These are phyloP conservation scores for Coemansia sp. DNA, from an alignment of 192 early-diverging fungal genomes.

Conservation along the genomic window DNA sequence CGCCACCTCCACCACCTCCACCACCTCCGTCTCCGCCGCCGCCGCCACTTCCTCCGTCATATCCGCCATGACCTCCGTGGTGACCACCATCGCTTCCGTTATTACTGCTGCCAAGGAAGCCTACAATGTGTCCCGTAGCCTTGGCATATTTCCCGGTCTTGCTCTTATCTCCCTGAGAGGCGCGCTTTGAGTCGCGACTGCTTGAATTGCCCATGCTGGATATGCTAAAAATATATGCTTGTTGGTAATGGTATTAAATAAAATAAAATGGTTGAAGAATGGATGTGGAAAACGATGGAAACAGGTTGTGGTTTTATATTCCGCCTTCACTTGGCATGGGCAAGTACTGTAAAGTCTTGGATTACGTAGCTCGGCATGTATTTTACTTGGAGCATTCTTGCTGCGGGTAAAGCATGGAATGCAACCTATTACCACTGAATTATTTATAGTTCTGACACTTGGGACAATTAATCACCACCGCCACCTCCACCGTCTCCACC, in stretches of 20 bases:
- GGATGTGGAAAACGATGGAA: not conserved
- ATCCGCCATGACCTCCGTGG: not conserved
- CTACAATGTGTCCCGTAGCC: too few relatives aligned
- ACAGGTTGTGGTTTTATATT: too few relatives aligned
- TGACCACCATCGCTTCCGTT: too few relatives aligned
- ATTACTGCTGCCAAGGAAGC: too few relatives aligned
- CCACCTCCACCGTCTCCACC: conserved; percentile 4
- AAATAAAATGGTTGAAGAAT: not conserved
- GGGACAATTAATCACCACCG: not conserved
- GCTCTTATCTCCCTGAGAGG: not conserved
- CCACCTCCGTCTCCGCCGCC: not conserved
- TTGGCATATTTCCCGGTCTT: too few relatives aligned
- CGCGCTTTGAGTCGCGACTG: not conserved
- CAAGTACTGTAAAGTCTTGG: too few relatives aligned
- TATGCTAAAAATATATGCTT: too few relatives aligned
- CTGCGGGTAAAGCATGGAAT: not conserved
- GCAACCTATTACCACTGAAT: not conserved
- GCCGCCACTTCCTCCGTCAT: not conserved
- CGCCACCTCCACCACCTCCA: not conserved
- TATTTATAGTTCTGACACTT: not conserved
- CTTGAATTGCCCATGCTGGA: not conserved
- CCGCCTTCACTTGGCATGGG: too few relatives aligned
- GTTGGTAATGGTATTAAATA: not conserved
- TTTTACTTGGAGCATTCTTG: too few relatives aligned
- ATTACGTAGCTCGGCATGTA: too few relatives aligned